Conservation (phyloP, 1,284 basidiomycete species). For the Moesziomyces antarcticus region DNA sequence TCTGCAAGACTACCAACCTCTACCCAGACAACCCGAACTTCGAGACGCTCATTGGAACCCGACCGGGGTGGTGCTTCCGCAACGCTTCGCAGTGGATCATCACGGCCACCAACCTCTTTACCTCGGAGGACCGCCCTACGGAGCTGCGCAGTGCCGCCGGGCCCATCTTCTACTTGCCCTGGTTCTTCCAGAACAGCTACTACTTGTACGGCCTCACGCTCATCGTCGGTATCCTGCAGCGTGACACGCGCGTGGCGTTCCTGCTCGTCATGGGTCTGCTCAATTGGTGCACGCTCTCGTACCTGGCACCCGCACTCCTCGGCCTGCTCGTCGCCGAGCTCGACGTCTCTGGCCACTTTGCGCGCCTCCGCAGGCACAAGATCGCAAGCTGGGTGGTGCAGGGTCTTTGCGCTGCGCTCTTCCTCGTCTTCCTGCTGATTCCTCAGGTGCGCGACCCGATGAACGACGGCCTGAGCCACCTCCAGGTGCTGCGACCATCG, state of each 20-base stretch:
- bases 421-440: slow-evolving; percentile 35
- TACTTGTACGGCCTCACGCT: slow-evolving; percentile 39
- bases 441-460: slow-evolving; percentile 30
- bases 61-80: slow-evolving; percentile 40
- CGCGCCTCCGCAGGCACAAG: slow-evolving; percentile 14
- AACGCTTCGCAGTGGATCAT: slow-evolving; percentile 39
- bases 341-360: slow-evolving; percentile 32
- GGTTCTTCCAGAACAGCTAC: slow-evolving; percentile 52
- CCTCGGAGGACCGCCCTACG: slow-evolving; percentile 27
- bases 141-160: slow-evolving; percentile 25
- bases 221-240: slow-evolving; percentile 33
- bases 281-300: slow-evolving; percentile 36
- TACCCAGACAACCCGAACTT: slow-evolving; percentile 36
- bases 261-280: slow-evolving; percentile 24
- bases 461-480: slow-evolving; percentile 23
- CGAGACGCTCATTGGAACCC: slow-evolving; percentile 25
- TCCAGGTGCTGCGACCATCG: slow-evolving; percentile 36
- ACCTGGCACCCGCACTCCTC: slow-evolving; percentile 38
- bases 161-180: slow-evolving; percentile 36
- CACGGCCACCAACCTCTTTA: slow-evolving; percentile 43
- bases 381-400: slow-evolving; percentile 16
- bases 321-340: slow-evolving; percentile 41
- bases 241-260: slow-evolving; percentile 36
- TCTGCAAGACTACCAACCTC: slow-evolving; percentile 32
- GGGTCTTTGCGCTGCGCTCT: slow-evolving; percentile 13